Evolutionary conservation across 164 flowering plant genomes (phyloP).

Genomic region (Hamamelis virginiana): DNA sequence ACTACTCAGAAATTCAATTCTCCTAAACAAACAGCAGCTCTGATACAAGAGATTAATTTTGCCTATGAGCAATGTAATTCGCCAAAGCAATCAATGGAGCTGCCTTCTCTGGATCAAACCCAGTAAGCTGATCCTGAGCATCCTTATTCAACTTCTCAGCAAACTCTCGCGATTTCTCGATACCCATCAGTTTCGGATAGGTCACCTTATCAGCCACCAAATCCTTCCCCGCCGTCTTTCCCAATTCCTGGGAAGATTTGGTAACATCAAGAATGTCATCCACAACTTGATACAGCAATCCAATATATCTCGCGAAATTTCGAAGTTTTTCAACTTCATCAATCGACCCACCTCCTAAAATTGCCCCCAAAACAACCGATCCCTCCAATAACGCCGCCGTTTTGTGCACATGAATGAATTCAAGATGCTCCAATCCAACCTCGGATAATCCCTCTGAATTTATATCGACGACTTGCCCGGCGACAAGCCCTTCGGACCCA

Average conservation of each 20-base stretch:
- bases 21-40: background rate
- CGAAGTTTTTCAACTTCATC: constrained; percentile 60
- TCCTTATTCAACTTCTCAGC: constrained; percentile 55
- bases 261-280: constrained; percentile 81
- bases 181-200: constrained; percentile 67
- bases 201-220: constrained; percentile 67
- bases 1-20: no score
- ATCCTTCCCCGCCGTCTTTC: constrained; percentile 84
- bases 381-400: constrained; percentile 70
- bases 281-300: constrained; percentile 77
- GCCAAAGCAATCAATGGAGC: constrained; percentile 67
- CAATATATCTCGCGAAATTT: constrained; percentile 55
- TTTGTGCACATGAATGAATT: constrained; percentile 70
- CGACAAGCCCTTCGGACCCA: constrained; percentile 72
- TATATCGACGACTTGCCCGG: constrained; percentile 77
- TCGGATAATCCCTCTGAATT: constrained; percentile 43
- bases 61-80: constrained; percentile 67
- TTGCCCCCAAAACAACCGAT: constrained; percentile 71
- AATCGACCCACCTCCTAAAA: constrained; percentile 64
- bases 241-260: constrained; percentile 61
- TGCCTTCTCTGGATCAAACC: constrained; percentile 56
- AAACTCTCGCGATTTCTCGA: constrained; percentile 62
- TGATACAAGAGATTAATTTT: constrained; percentile 29
- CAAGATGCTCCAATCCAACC: constrained; percentile 59
- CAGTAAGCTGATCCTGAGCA: constrained; percentile 50